phyloP scores from a whole-genome alignment of 305 asterid species.

The Fraxinus nigra region DNA sequence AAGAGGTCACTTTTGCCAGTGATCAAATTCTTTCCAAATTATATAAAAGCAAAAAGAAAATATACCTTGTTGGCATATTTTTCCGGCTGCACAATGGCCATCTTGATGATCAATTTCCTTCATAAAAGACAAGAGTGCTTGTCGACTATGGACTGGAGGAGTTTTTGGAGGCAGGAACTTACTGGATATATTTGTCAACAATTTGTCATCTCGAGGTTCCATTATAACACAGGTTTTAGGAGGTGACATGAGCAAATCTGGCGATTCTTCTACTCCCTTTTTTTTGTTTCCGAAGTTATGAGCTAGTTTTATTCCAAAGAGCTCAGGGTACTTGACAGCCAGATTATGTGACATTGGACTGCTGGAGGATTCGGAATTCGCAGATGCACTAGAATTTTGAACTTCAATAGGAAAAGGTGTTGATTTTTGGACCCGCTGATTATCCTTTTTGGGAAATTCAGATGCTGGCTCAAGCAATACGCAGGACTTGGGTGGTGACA shows the following conservation, averaged over 20 bases:
- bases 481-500: constrained; percentile 88
- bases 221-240: constrained; percentile 78
- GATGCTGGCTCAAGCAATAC: constrained; percentile 71
- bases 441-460: constrained; percentile 41
- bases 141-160: constrained; percentile 15
- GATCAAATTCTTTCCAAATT: not conserved
- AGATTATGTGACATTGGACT: constrained; percentile 38
- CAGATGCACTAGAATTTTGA: constrained; percentile 33
- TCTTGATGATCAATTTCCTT: constrained; percentile 24
- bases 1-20: constrained; percentile 1
- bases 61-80: constrained; percentile 33
- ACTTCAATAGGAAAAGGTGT: constrained; percentile 59
- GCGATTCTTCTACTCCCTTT: constrained; percentile 56
- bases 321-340: constrained; percentile 56
- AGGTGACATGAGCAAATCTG: constrained; percentile 74
- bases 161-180: constrained; percentile 25
- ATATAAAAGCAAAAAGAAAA: constrained; percentile 1
- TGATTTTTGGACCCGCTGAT: constrained; percentile 33
- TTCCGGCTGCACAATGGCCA: constrained; percentile 17
- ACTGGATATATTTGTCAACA: constrained; percentile 17
- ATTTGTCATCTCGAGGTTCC: constrained; percentile 60
- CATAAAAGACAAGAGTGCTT: not conserved
- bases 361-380: constrained; percentile 59
- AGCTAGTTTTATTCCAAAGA: constrained; percentile 49
- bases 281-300: constrained; percentile 34